phyloP scores from a whole-genome alignment of 495 filamentous ascomycete genomes.

The Parathielavia appendiculata region DNA sequence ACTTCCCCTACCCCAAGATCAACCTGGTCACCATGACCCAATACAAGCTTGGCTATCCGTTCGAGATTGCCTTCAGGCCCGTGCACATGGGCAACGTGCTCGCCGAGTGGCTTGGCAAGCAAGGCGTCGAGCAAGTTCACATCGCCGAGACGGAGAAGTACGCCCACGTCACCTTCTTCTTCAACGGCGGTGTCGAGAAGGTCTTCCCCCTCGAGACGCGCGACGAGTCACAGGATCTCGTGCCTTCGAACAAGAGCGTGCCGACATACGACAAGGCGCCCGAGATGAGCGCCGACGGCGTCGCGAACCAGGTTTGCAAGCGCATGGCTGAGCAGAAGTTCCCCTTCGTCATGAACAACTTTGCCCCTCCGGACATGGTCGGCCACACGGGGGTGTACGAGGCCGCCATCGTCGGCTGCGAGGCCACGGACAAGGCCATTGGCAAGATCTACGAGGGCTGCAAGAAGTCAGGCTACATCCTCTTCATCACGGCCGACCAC shows the following conservation, averaged over 20 bases:
- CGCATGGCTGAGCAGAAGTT: slow-evolving; percentile 74
- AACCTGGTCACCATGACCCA: slow-evolving; percentile 95
- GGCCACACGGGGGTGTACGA: slow-evolving; percentile 97
- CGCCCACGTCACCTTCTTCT: slow-evolving; percentile 98
- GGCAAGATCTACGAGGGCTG: slow-evolving; percentile 85
- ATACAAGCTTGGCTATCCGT: slow-evolving; percentile 94
- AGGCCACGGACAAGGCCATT: slow-evolving; percentile 87
- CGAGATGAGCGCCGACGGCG: slow-evolving; percentile 88
- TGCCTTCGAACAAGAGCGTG: slow-evolving; percentile 64
- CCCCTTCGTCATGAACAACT: slow-evolving; percentile 99
- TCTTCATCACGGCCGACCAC: slow-evolving; percentile 94
- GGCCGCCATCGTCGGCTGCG: slow-evolving; percentile 82
- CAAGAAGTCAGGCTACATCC: slow-evolving; percentile 83
- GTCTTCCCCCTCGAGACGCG: slow-evolving; percentile 86
- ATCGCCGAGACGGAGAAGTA: slow-evolving; percentile 99
- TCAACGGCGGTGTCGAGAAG: slow-evolving; percentile 98
- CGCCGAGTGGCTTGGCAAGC: slow-evolving; percentile 88
- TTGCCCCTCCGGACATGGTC: slow-evolving; percentile 98
- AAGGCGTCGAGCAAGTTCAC: slow-evolving; percentile 86
- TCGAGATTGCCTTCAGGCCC: slow-evolving; percentile 87
- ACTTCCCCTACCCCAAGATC: slow-evolving; percentile 94
- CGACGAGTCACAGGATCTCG: slow-evolving; percentile 54
- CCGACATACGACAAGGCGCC: slow-evolving; percentile 95
- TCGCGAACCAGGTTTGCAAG: slow-evolving; percentile 81
- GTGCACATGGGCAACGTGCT: slow-evolving; percentile 96